phyloP scores from a whole-genome alignment of 371 early-diverging fungal species.

The Sporodiniella umbellata region DNA sequence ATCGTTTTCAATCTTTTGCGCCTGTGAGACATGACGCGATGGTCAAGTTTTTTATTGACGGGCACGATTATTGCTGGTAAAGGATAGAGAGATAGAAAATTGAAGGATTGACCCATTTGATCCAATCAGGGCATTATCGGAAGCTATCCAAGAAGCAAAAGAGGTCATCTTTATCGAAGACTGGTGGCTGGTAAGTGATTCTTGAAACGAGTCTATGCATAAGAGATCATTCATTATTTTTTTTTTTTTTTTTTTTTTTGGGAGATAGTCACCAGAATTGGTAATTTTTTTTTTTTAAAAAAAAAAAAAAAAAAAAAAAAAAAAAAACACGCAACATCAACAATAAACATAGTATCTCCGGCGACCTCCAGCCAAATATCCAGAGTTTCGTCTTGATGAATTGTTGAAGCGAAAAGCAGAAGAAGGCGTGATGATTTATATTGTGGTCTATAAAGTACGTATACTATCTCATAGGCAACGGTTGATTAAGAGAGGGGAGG shows the following conservation, averaged over 20 bases:
- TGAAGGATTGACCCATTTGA: too few species aligned
- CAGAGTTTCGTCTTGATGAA: conserved; percentile 77
- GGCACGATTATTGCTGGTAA: conserved; percentile 77
- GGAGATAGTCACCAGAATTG: conserved; percentile 42
- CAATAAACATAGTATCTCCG: conserved; percentile 77
- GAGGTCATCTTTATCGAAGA: conserved; percentile 81
- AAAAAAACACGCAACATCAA: neutral
- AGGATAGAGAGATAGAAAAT: too few species aligned
- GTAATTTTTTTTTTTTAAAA: conserved; percentile 15
- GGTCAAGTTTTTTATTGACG: conserved; percentile 81
- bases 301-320: neutral
- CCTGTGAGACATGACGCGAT: conserved; percentile 68
- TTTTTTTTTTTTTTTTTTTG: neutral
- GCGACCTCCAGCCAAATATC: conserved; percentile 69
- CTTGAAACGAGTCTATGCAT: too few species aligned
- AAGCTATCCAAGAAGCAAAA: conserved; percentile 73
- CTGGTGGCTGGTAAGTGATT: conserved; percentile 90
- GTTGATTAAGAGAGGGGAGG: neutral
- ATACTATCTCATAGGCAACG: too few species aligned
- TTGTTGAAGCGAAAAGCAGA: conserved; percentile 83
- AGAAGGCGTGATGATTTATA: conserved; percentile 86
- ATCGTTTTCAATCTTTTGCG: conserved; percentile 78
- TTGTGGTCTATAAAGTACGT: conserved; percentile 79
- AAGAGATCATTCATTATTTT: neutral
- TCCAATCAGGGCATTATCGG: conserved; percentile 58